phyloP scores from a whole-genome alignment of 768 basidiomycete species.

The Mrakia hoshinonis region DNA sequence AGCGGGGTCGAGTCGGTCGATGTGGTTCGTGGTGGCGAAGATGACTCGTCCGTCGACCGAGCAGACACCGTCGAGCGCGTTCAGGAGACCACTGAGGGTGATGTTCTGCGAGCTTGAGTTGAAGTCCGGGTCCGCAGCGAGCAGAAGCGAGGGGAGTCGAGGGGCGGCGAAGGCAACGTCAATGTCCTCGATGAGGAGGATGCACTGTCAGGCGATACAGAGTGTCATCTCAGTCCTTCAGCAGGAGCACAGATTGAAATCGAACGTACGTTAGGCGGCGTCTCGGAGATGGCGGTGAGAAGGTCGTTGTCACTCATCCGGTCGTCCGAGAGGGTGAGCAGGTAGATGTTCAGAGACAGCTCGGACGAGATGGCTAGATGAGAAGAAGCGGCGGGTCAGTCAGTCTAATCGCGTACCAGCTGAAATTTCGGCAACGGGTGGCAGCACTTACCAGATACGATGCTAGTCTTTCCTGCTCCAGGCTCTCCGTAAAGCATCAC shows the following conservation, averaged over 20 bases:
- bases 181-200: constrained; percentile 71
- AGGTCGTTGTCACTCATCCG: constrained; percentile 59
- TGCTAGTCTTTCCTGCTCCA: constrained; percentile 61
- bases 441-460: constrained; percentile 36
- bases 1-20: constrained; percentile 56
- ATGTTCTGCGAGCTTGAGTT: constrained; percentile 36
- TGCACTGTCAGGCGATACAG: constrained; percentile 56
- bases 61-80: constrained; percentile 68
- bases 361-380: constrained; percentile 51
- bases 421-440: no score
- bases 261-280: background rate
- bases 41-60: constrained; percentile 74
- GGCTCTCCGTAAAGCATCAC: constrained; percentile 67
- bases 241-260: background rate
- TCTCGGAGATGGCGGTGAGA: constrained; percentile 28
- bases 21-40: constrained; percentile 54
- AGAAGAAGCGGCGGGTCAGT: background rate
- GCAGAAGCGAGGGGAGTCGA: constrained; percentile 36
- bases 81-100: constrained; percentile 64
- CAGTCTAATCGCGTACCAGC: background rate
- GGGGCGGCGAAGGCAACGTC: constrained; percentile 58
- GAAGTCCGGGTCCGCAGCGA: background rate
- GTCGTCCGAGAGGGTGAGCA: constrained; percentile 55
- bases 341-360: constrained; percentile 62
- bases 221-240: constrained; percentile 43